These are phyloP conservation scores for Pestalotiopsis sp. DNA, from an alignment of 2,329 filamentous ascomycete species.

Conservation along the genomic window DNA sequence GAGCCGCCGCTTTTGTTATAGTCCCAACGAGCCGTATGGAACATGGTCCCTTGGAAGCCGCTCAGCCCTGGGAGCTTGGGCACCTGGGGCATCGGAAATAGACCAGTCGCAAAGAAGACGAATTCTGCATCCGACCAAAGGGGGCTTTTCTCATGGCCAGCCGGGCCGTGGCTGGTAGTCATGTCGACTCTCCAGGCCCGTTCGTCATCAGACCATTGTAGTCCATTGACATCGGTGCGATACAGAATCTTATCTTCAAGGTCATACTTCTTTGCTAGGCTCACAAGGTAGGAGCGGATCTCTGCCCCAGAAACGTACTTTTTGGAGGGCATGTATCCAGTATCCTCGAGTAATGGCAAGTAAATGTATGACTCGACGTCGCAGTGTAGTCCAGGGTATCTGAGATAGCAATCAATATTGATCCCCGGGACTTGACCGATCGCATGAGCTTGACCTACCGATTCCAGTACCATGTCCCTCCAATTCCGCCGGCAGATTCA, in stretches of 20 bases:
- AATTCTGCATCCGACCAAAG: slow-evolving; percentile 4
- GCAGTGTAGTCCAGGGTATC: slow-evolving; percentile 51
- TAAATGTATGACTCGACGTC: slow-evolving; percentile 63
- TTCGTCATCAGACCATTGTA: slow-evolving; percentile 46
- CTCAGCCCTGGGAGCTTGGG: slow-evolving; percentile 6
- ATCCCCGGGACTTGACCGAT: neutral
- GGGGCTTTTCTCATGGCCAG: neutral
- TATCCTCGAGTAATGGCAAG: slow-evolving; percentile 60
- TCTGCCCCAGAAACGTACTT: slow-evolving; percentile 36
- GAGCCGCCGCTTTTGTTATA: neutral
- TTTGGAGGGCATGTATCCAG: slow-evolving; percentile 55
- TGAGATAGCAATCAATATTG: slow-evolving; percentile 27
- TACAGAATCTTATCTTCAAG: slow-evolving; percentile 47
- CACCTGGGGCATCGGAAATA: slow-evolving; percentile 1
- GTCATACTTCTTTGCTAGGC: slow-evolving; percentile 42
- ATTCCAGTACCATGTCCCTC: slow-evolving; percentile 55
- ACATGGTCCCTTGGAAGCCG: slow-evolving; percentile 6
- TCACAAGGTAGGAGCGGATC: slow-evolving; percentile 45
- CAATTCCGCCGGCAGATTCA: slow-evolving; percentile 44
- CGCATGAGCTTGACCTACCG: slow-evolving; percentile 26
- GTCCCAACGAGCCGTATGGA: slow-evolving; percentile 9
- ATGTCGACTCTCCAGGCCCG: slow-evolving; percentile 2
- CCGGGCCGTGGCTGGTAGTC: neutral
- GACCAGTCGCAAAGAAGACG: neutral
- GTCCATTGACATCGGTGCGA: slow-evolving; percentile 39